These are phyloP conservation scores for Phytophthora constricta DNA, from an alignment of 352 stramenopile species.

Conservation along the genomic window DNA sequence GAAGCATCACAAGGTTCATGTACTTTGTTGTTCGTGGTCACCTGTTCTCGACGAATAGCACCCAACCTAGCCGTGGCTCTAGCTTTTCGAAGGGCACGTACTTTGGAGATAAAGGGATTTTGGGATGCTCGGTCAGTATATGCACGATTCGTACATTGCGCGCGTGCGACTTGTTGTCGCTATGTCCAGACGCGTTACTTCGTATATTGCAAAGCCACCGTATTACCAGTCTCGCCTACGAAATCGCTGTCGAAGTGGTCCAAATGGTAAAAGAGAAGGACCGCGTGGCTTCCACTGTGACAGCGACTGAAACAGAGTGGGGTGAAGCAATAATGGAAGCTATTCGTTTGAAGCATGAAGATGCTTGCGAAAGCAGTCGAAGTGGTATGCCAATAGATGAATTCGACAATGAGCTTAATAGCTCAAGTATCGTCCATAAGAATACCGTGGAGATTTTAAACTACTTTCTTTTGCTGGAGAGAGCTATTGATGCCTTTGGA, in stretches of 20 bases:
- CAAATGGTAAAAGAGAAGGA: constrained; percentile 27
- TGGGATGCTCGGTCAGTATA: constrained; percentile 56
- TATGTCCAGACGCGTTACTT: constrained; percentile 50
- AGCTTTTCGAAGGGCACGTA: constrained; percentile 61
- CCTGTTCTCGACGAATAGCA: constrained; percentile 42
- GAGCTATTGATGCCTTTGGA: constrained; percentile 39
- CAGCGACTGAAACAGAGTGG: constrained; percentile 52
- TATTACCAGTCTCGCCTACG: constrained; percentile 47
- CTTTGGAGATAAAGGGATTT: constrained; percentile 64
- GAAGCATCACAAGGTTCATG: constrained; percentile 69
- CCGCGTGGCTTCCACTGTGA: constrained; percentile 9
- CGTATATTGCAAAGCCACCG: constrained; percentile 50
- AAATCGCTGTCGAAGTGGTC: constrained; percentile 41
- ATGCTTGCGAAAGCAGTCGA: background rate
- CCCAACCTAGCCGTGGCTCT: constrained; percentile 27
- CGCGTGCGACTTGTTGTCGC: constrained; percentile 64
- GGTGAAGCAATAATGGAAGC: constrained; percentile 37
- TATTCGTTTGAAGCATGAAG: constrained; percentile 41
- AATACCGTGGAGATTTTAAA: constrained; percentile 40
- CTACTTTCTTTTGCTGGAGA: constrained; percentile 33
- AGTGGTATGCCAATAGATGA: background rate
- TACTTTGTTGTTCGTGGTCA: constrained; percentile 70
- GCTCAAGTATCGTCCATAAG: constrained; percentile 9
- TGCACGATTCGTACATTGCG: constrained; percentile 58
- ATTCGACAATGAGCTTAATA: constrained; percentile 1